Conservation (phyloP, 208 protist genomes). For the Trypanosoma theileri region DNA sequence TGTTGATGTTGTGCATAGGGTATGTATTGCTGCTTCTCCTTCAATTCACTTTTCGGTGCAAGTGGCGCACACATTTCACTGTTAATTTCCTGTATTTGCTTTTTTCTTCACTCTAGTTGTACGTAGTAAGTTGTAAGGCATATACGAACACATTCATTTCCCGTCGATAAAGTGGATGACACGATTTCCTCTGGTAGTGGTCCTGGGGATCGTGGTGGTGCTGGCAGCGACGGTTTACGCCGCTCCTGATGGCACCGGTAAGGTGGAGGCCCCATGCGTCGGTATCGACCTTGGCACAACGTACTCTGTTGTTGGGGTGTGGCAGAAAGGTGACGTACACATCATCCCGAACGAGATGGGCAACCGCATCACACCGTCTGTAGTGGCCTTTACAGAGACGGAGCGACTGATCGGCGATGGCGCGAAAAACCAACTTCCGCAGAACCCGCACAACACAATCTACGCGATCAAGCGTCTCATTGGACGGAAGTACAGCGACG, state of each 20-base stretch:
- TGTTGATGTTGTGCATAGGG: too few relatives aligned
- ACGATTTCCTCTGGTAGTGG: conserved; percentile 31
- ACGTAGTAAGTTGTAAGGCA: too few relatives aligned
- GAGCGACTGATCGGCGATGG: conserved; percentile 96
- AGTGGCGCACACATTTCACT: too few relatives aligned
- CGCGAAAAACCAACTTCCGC: conserved; percentile 89
- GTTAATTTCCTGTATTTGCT: too few relatives aligned
- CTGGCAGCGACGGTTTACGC: conserved; percentile 33
- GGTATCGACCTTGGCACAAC: too few relatives aligned
- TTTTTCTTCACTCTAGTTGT: too few relatives aligned
- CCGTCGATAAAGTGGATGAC: too few relatives aligned
- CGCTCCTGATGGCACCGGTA: conserved; percentile 23
- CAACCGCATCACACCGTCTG: conserved; percentile 99
- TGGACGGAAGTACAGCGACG: conserved; percentile 83
- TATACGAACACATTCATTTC: too few relatives aligned
- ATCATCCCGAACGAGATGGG: conserved; percentile 98
- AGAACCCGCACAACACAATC: conserved; percentile 89
- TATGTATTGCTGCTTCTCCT: too few relatives aligned
- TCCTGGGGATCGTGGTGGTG: conserved; percentile 49
- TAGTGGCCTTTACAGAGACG: conserved; percentile 98
- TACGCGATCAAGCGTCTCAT: conserved; percentile 98
- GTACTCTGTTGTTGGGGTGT: too few relatives aligned
- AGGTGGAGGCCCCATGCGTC: conserved; percentile 34
- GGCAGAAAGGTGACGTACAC: too few relatives aligned
- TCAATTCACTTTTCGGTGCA: too few relatives aligned